phyloP scores from a whole-genome alignment of 805 yeast species.

The Candida caryicola region DNA sequence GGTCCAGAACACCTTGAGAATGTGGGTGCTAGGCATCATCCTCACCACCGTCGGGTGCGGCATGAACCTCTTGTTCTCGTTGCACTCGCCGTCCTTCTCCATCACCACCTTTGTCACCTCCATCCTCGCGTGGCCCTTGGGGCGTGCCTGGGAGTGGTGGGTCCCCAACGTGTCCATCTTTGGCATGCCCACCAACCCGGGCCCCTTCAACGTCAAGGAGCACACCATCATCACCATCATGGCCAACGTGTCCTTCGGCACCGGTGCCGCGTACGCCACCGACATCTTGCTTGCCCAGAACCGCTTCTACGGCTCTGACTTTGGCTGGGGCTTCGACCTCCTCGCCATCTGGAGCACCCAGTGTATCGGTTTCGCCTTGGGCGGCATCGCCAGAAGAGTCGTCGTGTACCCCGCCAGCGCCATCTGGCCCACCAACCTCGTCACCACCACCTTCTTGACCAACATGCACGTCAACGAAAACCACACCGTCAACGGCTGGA shows the following conservation, averaged over 20 bases:
- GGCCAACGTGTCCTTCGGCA: constrained; percentile 41
- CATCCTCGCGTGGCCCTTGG: constrained; percentile 59
- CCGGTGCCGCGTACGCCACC: constrained; percentile 52
- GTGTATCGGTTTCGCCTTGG: constrained; percentile 63
- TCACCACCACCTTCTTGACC: constrained; percentile 53
- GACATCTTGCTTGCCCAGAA: constrained; percentile 54
- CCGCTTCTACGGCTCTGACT: constrained; percentile 44
- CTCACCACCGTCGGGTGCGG: constrained; percentile 57
- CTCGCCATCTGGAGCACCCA: constrained; percentile 55
- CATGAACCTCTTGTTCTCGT: constrained; percentile 56
- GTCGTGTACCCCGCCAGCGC: constrained; percentile 64
- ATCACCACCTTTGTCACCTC: constrained; percentile 55
- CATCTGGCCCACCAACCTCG: constrained; percentile 70
- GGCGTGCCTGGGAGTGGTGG: constrained; percentile 44
- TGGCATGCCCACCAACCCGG: constrained; percentile 49
- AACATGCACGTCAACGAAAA: constrained; percentile 50
- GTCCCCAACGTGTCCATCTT: constrained; percentile 35
- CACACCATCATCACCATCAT: constrained; percentile 55
- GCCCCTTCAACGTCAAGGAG: constrained; percentile 62
- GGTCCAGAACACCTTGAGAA: constrained; percentile 52
- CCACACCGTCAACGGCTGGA: constrained; percentile 61
- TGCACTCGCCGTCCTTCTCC: constrained; percentile 53
- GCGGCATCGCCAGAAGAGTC: constrained; percentile 58
- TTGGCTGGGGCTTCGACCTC: constrained; percentile 54
- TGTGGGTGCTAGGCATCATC: constrained; percentile 49